Evolutionary conservation across 2,329 filamentous ascomycete genomes (phyloP).

Genomic region (Exophiala alcalophila): DNA sequence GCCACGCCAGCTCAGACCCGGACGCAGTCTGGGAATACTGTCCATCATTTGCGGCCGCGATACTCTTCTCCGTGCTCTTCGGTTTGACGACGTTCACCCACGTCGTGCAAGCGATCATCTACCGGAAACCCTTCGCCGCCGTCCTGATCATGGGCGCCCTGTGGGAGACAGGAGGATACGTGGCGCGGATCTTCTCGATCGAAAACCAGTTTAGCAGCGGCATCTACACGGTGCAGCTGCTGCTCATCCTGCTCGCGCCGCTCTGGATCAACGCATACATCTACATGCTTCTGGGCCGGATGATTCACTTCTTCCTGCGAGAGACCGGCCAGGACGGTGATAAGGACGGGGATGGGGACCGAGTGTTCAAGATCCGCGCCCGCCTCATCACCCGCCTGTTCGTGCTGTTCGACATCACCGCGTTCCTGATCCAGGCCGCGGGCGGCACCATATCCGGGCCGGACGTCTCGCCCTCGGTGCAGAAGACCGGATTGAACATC

Average conservation of each 20-base stretch:
- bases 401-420: constrained; percentile 43
- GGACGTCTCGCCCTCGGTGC: constrained; percentile 27
- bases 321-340: too few relatives aligned
- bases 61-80: constrained; percentile 39
- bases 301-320: constrained; percentile 44
- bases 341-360: constrained; percentile 28
- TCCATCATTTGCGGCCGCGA: constrained; percentile 38
- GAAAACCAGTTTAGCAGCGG: constrained; percentile 14
- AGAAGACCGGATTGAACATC: constrained; percentile 44
- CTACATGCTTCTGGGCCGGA: constrained; percentile 48
- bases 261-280: constrained; percentile 50
- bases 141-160: constrained; percentile 45
- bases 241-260: constrained; percentile 47
- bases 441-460: constrained; percentile 40
- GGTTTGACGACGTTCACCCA: constrained; percentile 35
- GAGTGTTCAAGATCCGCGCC: constrained; percentile 41
- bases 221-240: constrained; percentile 35
- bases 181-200: constrained; percentile 33
- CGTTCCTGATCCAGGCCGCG: constrained; percentile 46
- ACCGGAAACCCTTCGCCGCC: constrained; percentile 43
- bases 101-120: constrained; percentile 37
- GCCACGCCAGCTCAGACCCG: constrained; percentile 17
- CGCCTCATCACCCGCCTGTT: constrained; percentile 40
- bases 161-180: constrained; percentile 46
- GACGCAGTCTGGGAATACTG: constrained; percentile 35